Percentiles rank a stretch among this genome's conserved stretches.
phyloP scores from a whole-genome alignment of 768 basidiomycete genomes.

The Tricholoma matsutake region DNA sequence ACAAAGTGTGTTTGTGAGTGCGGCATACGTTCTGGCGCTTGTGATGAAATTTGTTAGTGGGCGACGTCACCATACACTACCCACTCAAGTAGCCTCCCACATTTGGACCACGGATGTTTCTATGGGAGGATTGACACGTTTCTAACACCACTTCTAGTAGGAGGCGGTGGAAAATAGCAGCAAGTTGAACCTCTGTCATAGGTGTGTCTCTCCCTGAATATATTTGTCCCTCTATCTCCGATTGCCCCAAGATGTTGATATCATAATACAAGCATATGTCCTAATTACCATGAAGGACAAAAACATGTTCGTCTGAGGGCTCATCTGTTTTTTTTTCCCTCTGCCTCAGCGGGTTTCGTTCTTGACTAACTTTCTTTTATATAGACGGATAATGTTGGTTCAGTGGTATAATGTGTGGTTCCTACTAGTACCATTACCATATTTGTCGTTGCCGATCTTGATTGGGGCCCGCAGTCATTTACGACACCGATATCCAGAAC shows the following conservation, averaged over 20 bases:
- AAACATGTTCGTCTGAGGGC: slow-evolving; percentile 46
- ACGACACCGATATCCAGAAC: no score
- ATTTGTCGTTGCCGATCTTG: no score
- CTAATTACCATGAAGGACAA: slow-evolving; percentile 58
- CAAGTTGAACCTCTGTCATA: neutral
- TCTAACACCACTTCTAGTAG: neutral
- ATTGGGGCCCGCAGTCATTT: no score
- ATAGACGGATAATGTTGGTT: neutral
- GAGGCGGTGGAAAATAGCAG: neutral
- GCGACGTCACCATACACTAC: slow-evolving; percentile 38
- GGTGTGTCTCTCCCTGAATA: slow-evolving; percentile 8
- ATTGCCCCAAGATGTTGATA: slow-evolving; percentile 47
- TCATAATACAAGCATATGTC: slow-evolving; percentile 73
- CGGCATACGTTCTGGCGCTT: slow-evolving; percentile 9
- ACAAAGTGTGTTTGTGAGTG: slow-evolving; percentile 11
- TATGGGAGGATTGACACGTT: slow-evolving; percentile 5
- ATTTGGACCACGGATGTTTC: slow-evolving; percentile 1
- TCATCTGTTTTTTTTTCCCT: neutral
- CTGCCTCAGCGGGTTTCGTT: neutral
- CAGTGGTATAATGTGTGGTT: no score
- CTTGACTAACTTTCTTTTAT: neutral
- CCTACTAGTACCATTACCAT: no score
- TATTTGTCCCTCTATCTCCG: slow-evolving; percentile 2
- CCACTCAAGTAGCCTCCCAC: slow-evolving; percentile 31
- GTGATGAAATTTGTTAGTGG: slow-evolving; percentile 36